A percentile compares a stretch with the other conserved stretches of the same genome.
These are phyloP conservation scores for Cymbopogon flexuosus DNA, from an alignment of 202 grass and related monocot species.

Conservation along the genomic window DNA sequence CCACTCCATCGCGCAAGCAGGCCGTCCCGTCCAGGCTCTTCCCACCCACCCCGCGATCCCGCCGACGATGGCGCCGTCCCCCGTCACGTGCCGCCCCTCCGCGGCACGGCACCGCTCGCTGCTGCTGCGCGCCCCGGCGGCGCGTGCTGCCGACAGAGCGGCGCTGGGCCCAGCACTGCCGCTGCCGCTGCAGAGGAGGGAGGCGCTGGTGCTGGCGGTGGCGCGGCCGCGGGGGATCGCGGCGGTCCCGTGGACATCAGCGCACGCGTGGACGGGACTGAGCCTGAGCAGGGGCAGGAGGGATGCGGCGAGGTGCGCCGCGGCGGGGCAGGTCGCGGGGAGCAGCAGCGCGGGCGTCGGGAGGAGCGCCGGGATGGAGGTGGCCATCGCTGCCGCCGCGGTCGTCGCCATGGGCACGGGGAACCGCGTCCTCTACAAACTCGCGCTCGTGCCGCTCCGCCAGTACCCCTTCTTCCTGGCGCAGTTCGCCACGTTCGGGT, in stretches of 20 bases:
- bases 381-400: conserved; percentile 38
- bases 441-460: conserved; percentile 67
- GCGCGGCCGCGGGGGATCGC: conserved; percentile 25
- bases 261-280: not conserved
- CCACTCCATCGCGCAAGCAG: not conserved
- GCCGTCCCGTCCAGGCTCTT: not conserved
- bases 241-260: not conserved
- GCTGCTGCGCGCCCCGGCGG: not conserved
- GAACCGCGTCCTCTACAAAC: conserved; percentile 85
- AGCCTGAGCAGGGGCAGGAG: not conserved
- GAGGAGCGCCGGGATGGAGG: conserved; percentile 37
- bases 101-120: conserved; percentile 26
- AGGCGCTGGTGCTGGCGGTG: not conserved
- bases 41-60: not conserved
- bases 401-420: conserved; percentile 64
- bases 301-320: conserved; percentile 2
- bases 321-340: conserved; percentile 44
- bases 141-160: not conserved
- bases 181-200: conserved; percentile 27
- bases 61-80: conserved; percentile 17
- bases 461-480: conserved; percentile 84
- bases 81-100: conserved; percentile 23
- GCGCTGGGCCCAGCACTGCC: not conserved
- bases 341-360: conserved; percentile 24
- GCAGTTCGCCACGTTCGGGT: conserved; percentile 79